These are phyloP conservation scores for Amanita molliuscula DNA, from an alignment of 768 basidiomycete species.

Conservation along the genomic window DNA sequence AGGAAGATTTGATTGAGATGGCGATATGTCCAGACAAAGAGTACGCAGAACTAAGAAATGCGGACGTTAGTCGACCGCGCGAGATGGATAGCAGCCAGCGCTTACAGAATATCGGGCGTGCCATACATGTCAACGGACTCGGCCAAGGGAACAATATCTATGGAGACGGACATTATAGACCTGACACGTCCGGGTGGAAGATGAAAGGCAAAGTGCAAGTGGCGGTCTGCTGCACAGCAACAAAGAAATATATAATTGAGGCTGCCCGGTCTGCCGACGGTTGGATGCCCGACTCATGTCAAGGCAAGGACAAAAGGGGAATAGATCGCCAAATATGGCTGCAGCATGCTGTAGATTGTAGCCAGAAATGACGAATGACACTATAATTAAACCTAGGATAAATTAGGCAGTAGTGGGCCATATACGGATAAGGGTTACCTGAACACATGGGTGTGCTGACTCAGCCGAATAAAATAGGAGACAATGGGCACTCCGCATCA, in stretches of 20 bases:
- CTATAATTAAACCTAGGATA: not conserved
- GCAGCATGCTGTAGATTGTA: not conserved
- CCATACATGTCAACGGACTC: slow-evolving; percentile 61
- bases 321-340: not conserved
- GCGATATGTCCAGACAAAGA: slow-evolving; percentile 79
- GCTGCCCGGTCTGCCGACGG: slow-evolving; percentile 6
- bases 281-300: not conserved
- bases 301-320: slow-evolving; percentile 2
- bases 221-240: not conserved
- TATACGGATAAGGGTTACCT: not conserved
- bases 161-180: slow-evolving; percentile 49
- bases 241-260: slow-evolving; percentile 11
- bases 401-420: not conserved
- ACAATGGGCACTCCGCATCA: slow-evolving; percentile 2
- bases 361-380: not conserved
- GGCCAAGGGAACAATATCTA: slow-evolving; percentile 53
- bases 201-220: slow-evolving; percentile 11
- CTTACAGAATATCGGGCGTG: slow-evolving; percentile 54
- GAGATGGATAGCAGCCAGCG: not conserved
- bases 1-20: slow-evolving; percentile 49
- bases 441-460: not conserved
- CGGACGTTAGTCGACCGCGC: slow-evolving; percentile 3
- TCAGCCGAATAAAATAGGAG: not conserved
- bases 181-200: slow-evolving; percentile 9
- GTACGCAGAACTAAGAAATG: slow-evolving; percentile 56